Conservation (phyloP, 2,329 filamentous ascomycete genomes). For the Clonostachys sp. region DNA sequence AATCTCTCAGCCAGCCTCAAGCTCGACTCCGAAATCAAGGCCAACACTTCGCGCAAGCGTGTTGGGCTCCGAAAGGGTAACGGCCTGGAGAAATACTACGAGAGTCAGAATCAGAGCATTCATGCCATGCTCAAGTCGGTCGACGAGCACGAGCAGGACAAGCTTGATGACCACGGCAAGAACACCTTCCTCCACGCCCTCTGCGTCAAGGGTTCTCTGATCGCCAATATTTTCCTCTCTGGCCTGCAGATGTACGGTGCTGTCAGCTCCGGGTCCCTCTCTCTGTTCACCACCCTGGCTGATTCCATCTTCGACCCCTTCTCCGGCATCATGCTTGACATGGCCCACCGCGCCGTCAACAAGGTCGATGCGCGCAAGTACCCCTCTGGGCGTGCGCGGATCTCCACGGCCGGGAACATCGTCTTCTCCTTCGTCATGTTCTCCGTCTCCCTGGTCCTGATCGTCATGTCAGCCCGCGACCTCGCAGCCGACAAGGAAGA, state of each 20-base stretch:
- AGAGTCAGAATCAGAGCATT: conserved; percentile 41
- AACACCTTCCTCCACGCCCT: conserved; percentile 25
- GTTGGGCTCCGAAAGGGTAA: conserved; percentile 30
- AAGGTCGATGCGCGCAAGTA: conserved; percentile 1
- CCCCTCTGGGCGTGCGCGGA: conserved; percentile 48
- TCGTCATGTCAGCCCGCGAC: conserved; percentile 14
- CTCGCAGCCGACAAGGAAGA: background rate
- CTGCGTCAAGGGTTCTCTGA: conserved; percentile 46
- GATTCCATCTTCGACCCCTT: conserved; percentile 24
- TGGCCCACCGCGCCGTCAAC: background rate
- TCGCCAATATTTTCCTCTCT: conserved; percentile 48
- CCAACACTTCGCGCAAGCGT: conserved; percentile 1
- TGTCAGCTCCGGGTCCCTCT: conserved; percentile 53
- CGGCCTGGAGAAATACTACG: conserved; percentile 35
- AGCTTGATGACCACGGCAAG: conserved; percentile 30
- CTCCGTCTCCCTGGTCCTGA: conserved; percentile 53
- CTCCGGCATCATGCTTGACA: background rate
- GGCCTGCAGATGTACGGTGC: conserved; percentile 55
- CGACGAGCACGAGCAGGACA: conserved; percentile 44
- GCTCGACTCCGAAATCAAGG: background rate
- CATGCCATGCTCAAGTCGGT: conserved; percentile 48
- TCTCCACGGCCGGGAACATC: conserved; percentile 62
- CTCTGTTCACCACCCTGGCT: conserved; percentile 61
- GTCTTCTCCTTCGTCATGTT: conserved; percentile 65
- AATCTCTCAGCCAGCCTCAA: background rate